Percentiles rank a stretch among this genome's conserved stretches.
Evolutionary conservation across 2,329 filamentous ascomycete genomes (phyloP).

Genomic region (Aspergillus ochraceoroseus): DNA sequence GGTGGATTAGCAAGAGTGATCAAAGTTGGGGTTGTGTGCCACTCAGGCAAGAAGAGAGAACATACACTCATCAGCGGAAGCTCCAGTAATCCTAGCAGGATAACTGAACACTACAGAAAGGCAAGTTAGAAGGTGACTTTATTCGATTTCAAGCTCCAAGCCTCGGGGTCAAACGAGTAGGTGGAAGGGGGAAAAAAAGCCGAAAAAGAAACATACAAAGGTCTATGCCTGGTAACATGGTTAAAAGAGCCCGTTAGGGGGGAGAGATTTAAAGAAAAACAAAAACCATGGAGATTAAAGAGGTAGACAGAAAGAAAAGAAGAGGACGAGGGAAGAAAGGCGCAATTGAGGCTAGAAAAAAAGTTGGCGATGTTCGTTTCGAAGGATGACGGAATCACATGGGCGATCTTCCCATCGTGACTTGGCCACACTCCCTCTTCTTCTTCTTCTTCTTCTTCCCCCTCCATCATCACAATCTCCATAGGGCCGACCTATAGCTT

Average conservation of each 20-base stretch:
- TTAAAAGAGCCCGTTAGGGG: constrained; percentile 19
- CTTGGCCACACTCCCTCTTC: constrained; percentile 8
- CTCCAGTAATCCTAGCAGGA: constrained; percentile 53
- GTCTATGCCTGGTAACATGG: constrained; percentile 63
- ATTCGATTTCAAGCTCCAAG: constrained; percentile 11
- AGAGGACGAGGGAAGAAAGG: neutral
- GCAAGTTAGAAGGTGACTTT: constrained; percentile 18
- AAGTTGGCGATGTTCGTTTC: neutral
- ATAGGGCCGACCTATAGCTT: too few species aligned
- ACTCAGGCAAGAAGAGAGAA: constrained; percentile 8
- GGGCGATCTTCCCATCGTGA: constrained; percentile 5
- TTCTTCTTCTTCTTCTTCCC: constrained; percentile 2
- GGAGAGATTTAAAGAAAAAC: neutral
- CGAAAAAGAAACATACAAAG: constrained; percentile 42
- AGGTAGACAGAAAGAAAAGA: constrained; percentile 9
- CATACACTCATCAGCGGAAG: constrained; percentile 61
- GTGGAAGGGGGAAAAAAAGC: constrained; percentile 3
- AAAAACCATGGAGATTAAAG: constrained; percentile 10
- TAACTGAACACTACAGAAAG: constrained; percentile 55
- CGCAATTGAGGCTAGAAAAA: constrained; percentile 7
- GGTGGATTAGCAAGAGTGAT: constrained; percentile 5
- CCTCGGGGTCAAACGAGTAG: neutral
- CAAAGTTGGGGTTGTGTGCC: neutral
- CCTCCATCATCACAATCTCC: constrained; percentile 4
- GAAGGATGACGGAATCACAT: constrained; percentile 15